Evolutionary conservation across 2,329 filamentous ascomycete genomes (phyloP), one percentile per base, ranked within the genome.

Genomic region (Fonsecaea monophora): DNA sequence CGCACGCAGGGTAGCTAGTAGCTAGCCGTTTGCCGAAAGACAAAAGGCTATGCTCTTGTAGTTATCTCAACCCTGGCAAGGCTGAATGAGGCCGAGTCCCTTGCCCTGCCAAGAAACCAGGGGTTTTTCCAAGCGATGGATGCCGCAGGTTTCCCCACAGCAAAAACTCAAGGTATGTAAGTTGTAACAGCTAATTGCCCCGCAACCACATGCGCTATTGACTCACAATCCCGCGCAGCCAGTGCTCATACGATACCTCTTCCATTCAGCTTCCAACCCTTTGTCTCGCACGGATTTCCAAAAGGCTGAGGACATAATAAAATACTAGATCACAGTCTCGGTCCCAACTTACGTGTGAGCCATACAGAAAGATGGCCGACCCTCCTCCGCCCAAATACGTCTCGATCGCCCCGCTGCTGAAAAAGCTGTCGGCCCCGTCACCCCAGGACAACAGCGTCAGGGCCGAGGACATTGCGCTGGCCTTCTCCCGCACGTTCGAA

Each of bases 401-500:
- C 66, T 82, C 81, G 4, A 84, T 84, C 59, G 76, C 81, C 3
- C 80, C 82, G 53, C 79, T 84, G 50, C 80, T 84, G 59, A 79
- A 82, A 70, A 75, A 76, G 48, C 78, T 84, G 30, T 70, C 70
- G 12, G 81, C 81, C 25, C 80, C 81, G 73, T 77, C 80, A 71
- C 75, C 77, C 38, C 71, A 74, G 7, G 81, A 82, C 53, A 77
- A 82, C 56, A 74, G 77, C 54, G 89, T 94, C 63, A 87, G 88
- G 15, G 88, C 94, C 12, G 83, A 87, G 59, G 92, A 97, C 77
- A 95, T 99, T 77, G 92, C 94, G 67, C 85, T 90, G n/a, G 94
- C 94, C 62, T 90, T 98, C 73, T 90, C 92, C 4, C 85, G 94
- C 75, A 96, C 97, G 76, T 98, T 98, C 79, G 94, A 93, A 66